Percentiles rank a stretch among this genome's conserved stretches.
Evolutionary conservation across 768 basidiomycete genomes (phyloP).

Genomic region (Arthromyces matolae): DNA sequence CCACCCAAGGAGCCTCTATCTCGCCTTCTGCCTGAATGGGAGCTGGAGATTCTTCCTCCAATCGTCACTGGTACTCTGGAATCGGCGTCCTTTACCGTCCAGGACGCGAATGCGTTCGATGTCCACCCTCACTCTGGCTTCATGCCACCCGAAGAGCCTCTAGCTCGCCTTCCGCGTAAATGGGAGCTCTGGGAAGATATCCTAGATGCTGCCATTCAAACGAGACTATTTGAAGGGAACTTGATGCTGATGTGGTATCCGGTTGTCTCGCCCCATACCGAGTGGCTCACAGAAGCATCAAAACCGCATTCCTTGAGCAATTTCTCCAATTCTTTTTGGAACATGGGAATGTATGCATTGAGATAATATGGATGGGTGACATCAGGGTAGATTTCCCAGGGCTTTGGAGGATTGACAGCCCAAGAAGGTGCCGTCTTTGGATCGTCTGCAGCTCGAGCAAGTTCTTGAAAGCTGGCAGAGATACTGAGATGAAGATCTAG

Average conservation of each 20-base stretch:
- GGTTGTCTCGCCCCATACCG: no score
- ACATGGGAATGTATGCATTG: background rate
- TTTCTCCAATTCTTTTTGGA: background rate
- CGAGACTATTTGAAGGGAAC: no score
- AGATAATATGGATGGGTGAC: background rate
- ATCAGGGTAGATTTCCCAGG: background rate
- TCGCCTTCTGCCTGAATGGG: constrained; percentile 14
- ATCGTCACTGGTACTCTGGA: background rate
- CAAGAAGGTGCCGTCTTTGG: background rate
- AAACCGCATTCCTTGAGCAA: constrained; percentile 7
- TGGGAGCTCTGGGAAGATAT: constrained; percentile 17
- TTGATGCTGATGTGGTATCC: no score
- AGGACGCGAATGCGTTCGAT: constrained; percentile 14
- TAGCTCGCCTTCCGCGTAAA: constrained; percentile 10
- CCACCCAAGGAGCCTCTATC: constrained; percentile 10
- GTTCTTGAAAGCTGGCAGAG: background rate
- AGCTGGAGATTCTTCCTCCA: background rate
- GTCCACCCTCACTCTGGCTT: constrained; percentile 15
- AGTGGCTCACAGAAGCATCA: background rate
- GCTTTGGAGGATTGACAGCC: background rate
- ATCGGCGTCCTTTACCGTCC: background rate
- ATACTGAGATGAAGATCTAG: background rate
- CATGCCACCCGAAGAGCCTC: constrained; percentile 14
- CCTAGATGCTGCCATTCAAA: constrained; percentile 13
- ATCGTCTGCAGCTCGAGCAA: background rate